Conservation (phyloP, 768 basidiomycete genomes). For the Crucibulum laeve region DNA sequence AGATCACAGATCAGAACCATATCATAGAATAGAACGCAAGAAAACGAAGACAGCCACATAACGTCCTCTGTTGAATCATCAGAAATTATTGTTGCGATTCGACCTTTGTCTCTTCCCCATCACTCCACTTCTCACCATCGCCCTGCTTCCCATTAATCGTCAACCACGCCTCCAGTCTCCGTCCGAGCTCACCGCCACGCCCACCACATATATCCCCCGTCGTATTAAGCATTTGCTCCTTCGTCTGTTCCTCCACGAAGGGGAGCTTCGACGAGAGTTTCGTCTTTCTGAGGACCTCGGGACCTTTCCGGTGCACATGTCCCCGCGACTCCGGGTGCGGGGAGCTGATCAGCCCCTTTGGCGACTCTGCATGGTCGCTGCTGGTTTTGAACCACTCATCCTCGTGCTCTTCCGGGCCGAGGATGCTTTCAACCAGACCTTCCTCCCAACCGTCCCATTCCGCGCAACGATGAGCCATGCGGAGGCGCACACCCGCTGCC, state of each 20-base stretch:
- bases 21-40: not conserved
- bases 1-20: not conserved
- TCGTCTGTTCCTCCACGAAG: conserved; percentile 57
- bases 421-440: conserved; percentile 69
- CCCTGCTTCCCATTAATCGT: conserved; percentile 34
- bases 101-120: not conserved
- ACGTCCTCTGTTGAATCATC: no score
- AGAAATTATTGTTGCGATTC: no score
- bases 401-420: conserved; percentile 69
- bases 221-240: conserved; percentile 65
- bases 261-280: conserved; percentile 44
- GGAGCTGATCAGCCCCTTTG: conserved; percentile 16
- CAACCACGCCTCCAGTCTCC: conserved; percentile 74
- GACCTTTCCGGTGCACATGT: not conserved
- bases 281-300: conserved; percentile 4
- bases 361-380: conserved; percentile 6
- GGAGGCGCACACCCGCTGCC: conserved; percentile 55
- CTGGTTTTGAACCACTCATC: conserved; percentile 59
- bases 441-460: conserved; percentile 96
- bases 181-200: conserved; percentile 72
- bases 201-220: conserved; percentile 79
- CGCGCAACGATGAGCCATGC: conserved; percentile 74
- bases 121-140: conserved; percentile 5
- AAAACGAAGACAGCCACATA: no score
- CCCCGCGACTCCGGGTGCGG: conserved; percentile 8